phyloP scores from a whole-genome alignment of 768 basidiomycete genomes.

The Rhizopogon vulgaris region DNA sequence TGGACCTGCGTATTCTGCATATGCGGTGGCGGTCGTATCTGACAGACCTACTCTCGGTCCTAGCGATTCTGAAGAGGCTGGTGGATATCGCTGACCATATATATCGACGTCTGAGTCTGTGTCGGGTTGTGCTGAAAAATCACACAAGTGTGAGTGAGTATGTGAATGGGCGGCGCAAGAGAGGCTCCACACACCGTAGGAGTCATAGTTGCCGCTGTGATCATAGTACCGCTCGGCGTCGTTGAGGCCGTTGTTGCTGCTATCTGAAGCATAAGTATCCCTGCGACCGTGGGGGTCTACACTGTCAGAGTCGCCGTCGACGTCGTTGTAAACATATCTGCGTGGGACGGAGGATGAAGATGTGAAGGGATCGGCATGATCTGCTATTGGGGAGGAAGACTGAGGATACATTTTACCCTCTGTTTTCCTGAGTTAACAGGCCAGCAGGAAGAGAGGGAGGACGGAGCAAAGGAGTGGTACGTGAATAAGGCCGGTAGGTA shows the following conservation, averaged over 20 bases:
- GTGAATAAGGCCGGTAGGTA: background rate
- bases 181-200: constrained; percentile 42
- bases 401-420: constrained; percentile 41
- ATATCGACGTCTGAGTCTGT: constrained; percentile 79
- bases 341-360: constrained; percentile 29
- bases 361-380: constrained; percentile 64
- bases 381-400: constrained; percentile 51
- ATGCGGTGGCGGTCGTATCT: constrained; percentile 70
- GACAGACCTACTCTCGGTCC: constrained; percentile 56
- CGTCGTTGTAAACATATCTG: constrained; percentile 61
- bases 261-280: constrained; percentile 67
- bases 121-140: constrained; percentile 60
- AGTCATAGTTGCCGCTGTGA: constrained; percentile 53
- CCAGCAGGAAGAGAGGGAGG: constrained; percentile 9
- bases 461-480: constrained; percentile 7
- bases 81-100: constrained; percentile 63
- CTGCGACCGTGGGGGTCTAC: constrained; percentile 55
- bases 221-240: constrained; percentile 57
- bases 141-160: constrained; percentile 9
- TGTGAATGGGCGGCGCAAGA: constrained; percentile 2
- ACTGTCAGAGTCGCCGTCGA: constrained; percentile 72
- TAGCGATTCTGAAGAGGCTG: constrained; percentile 67
- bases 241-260: constrained; percentile 50
- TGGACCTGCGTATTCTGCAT: constrained; percentile 53
- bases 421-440: constrained; percentile 8